These are phyloP conservation scores for Candida ficus DNA, from an alignment of 805 yeast genomes.

Conservation along the genomic window DNA sequence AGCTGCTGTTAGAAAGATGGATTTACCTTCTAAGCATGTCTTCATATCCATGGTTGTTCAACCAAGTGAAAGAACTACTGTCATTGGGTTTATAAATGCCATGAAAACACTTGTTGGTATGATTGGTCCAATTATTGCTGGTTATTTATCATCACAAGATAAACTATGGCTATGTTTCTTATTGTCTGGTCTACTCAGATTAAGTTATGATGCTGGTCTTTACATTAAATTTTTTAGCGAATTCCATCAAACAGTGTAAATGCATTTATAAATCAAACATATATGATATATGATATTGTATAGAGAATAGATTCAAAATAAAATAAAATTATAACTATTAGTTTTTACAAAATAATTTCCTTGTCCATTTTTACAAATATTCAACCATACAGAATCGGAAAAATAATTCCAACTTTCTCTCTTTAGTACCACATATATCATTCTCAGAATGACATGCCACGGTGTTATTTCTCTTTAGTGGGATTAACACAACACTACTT, in stretches of 20 bases:
- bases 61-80: conserved; percentile 37
- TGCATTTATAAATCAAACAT: too few species aligned
- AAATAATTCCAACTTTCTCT: too few species aligned
- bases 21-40: conserved; percentile 43
- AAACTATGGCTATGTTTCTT: conserved; percentile 38
- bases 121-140: conserved; percentile 39
- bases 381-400: too few species aligned
- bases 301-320: too few species aligned
- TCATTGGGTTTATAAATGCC: conserved; percentile 40
- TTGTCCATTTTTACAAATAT: too few species aligned
- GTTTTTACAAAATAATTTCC: too few species aligned
- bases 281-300: too few species aligned
- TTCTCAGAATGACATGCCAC: too few species aligned
- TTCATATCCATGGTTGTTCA: conserved; percentile 38
- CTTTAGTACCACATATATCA: too few species aligned
- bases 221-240: too few species aligned
- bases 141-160: conserved; percentile 31
- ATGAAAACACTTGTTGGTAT: conserved; percentile 37
- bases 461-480: not conserved
- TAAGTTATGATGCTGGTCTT: not conserved
- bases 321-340: too few species aligned
- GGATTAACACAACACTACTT: not conserved
- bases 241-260: too few species aligned
- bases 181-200: not conserved
- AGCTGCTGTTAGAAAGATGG: conserved; percentile 41